phyloP scores from a whole-genome alignment of 78 protist genomes.

The Ministeria vibrans region DNA sequence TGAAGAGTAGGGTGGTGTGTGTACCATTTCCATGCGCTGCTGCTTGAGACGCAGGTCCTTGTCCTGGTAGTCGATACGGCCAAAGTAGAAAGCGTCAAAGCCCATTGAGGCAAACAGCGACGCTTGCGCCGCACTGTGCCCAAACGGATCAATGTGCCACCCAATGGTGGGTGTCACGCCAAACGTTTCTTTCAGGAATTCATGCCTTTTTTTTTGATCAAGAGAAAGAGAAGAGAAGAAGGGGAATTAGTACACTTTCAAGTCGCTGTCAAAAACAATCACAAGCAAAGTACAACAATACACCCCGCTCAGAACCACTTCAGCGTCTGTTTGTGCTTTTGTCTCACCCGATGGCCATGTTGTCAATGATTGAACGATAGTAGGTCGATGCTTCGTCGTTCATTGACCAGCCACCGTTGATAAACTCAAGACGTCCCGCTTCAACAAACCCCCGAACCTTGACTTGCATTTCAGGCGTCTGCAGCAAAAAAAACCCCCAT shows the following conservation, averaged over 20 bases:
- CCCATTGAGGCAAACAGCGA: slow-evolving; percentile 63
- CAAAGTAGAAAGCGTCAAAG: slow-evolving; percentile 67
- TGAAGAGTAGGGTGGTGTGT: background rate
- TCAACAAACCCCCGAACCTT: slow-evolving; percentile 43
- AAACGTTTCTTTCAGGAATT: slow-evolving; percentile 1
- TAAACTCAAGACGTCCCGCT: slow-evolving; percentile 64
- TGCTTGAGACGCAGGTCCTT: slow-evolving; percentile 6
- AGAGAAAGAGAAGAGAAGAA: too few relatives aligned
- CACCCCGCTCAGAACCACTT: too few relatives aligned
- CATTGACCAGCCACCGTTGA: slow-evolving; percentile 86
- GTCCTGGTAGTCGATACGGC: slow-evolving; percentile 78
- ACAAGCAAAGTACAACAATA: too few relatives aligned
- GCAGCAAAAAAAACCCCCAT: too few relatives aligned
- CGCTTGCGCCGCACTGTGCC: slow-evolving; percentile 67
- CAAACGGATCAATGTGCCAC: slow-evolving; percentile 79
- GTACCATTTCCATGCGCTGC: slow-evolving; percentile 41
- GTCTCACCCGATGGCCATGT: slow-evolving; percentile 13
- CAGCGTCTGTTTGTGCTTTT: too few relatives aligned
- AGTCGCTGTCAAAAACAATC: too few relatives aligned
- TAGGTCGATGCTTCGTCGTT: slow-evolving; percentile 84
- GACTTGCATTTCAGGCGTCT: background rate
- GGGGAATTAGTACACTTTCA: too few relatives aligned
- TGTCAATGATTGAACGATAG: slow-evolving; percentile 48
- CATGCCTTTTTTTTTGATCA: too few relatives aligned
- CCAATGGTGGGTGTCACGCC: slow-evolving; percentile 12